These are phyloP conservation scores for Cercospora nicotianae DNA, from an alignment of 2,329 filamentous ascomycete genomes.

Conservation along the genomic window DNA sequence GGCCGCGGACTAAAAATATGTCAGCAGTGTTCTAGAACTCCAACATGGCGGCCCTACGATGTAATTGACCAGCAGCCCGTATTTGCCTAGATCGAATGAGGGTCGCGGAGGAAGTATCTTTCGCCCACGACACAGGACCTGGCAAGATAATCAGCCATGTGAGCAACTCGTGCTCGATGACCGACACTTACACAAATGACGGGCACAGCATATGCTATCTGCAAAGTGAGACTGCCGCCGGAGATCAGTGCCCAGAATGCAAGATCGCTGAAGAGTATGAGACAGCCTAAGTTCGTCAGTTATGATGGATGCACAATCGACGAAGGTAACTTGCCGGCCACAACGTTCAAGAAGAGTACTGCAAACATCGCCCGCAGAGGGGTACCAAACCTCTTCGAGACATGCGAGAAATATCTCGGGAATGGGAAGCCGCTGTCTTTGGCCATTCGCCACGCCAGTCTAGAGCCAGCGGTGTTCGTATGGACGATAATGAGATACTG, in stretches of 20 bases:
- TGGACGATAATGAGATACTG: slow-evolving; percentile 16
- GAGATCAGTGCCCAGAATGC: slow-evolving; percentile 1
- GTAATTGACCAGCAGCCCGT: neutral
- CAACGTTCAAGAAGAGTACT: neutral
- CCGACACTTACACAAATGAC: neutral
- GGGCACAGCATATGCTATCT: neutral
- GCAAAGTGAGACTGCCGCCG: neutral
- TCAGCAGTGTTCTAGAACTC: neutral
- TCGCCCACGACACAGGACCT: neutral
- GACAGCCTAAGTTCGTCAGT: neutral
- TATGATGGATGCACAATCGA: neutral
- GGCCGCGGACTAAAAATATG: neutral
- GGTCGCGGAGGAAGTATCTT: neutral
- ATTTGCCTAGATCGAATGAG: neutral
- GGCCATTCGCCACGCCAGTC: slow-evolving; percentile 12
- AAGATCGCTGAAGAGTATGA: neutral
- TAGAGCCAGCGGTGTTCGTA: slow-evolving; percentile 8
- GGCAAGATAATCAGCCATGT: neutral
- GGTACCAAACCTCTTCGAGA: neutral
- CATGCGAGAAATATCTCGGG: neutral
- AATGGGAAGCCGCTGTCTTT: slow-evolving; percentile 12
- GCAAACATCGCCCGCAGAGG: neutral
- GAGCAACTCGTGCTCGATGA: neutral
- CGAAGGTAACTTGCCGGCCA: neutral
- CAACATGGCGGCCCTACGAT: neutral